Conservation (phyloP, 495 filamentous ascomycete species). For the Penicillium flavigenum region DNA sequence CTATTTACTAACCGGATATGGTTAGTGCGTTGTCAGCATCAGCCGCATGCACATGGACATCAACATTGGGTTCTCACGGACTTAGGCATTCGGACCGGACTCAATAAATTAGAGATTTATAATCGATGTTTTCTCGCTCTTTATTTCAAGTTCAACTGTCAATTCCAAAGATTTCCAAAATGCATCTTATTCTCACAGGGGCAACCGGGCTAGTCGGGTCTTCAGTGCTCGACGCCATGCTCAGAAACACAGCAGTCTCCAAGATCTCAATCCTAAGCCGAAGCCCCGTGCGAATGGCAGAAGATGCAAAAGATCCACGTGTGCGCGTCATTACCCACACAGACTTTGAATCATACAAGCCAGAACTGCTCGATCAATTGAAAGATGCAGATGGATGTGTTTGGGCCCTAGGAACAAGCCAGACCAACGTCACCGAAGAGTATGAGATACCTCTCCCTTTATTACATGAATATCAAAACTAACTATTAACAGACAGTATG, state of each 20-base stretch:
- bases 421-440: constrained; percentile 58
- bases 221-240: constrained; percentile 61
- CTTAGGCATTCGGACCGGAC: not conserved
- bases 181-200: constrained; percentile 75
- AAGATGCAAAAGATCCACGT: constrained; percentile 51
- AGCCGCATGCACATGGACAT: not conserved
- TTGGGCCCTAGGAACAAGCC: constrained; percentile 67
- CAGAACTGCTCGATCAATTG: constrained; percentile 55
- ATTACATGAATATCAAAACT: not conserved
- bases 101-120: not conserved
- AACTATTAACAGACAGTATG: constrained; percentile 55
- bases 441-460: constrained; percentile 29
- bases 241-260: constrained; percentile 53
- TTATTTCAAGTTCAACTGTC: not conserved
- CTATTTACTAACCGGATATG: not conserved
- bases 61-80: not conserved
- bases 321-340: constrained; percentile 65
- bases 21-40: constrained; percentile 1
- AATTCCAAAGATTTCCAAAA: constrained; percentile 21
- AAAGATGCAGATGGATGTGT: constrained; percentile 64
- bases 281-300: constrained; percentile 62
- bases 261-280: constrained; percentile 67
- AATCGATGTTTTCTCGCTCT: not conserved
- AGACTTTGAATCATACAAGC: constrained; percentile 59
- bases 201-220: constrained; percentile 73